Conservation (phyloP, 2,329 filamentous ascomycete genomes). For the Cordyceps tenuipes region DNA sequence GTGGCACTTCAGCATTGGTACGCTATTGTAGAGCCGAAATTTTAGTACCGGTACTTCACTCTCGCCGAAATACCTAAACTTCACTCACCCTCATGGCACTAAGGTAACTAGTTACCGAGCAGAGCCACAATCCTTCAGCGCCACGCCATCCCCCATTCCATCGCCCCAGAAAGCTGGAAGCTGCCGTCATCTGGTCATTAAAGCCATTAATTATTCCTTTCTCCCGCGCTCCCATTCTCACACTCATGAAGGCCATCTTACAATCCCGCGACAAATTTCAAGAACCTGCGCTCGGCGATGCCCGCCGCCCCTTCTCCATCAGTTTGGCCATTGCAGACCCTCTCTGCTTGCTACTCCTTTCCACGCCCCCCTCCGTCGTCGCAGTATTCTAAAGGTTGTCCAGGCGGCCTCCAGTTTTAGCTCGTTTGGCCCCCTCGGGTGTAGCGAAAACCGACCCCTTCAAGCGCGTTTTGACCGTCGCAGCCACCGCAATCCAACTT, state of each 20-base stretch:
- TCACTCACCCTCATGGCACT: too few relatives aligned
- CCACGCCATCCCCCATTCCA: background rate
- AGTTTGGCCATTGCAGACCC: background rate
- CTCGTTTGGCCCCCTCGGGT: background rate
- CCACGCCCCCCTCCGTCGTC: background rate
- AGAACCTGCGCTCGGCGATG: constrained; percentile 1
- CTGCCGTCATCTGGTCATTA: background rate
- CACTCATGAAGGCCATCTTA: constrained; percentile 1
- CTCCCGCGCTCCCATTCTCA: background rate
- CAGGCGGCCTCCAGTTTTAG: constrained; percentile 10
- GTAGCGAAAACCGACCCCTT: background rate
- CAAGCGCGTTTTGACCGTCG: background rate
- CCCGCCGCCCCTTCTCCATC: background rate
- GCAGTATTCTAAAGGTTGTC: background rate
- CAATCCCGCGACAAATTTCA: background rate
- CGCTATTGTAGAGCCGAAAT: too few relatives aligned
- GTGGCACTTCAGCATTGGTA: too few relatives aligned
- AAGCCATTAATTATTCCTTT: background rate
- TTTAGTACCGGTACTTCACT: too few relatives aligned
- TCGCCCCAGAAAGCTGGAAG: background rate
- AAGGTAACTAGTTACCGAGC: too few relatives aligned
- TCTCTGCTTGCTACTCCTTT: background rate
- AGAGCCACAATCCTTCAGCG: background rate
- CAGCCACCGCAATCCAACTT: background rate
- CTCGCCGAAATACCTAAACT: too few relatives aligned